These are phyloP conservation scores for Gypsophila paniculata DNA, from an alignment of 179 eudicot genomes.

Conservation along the genomic window DNA sequence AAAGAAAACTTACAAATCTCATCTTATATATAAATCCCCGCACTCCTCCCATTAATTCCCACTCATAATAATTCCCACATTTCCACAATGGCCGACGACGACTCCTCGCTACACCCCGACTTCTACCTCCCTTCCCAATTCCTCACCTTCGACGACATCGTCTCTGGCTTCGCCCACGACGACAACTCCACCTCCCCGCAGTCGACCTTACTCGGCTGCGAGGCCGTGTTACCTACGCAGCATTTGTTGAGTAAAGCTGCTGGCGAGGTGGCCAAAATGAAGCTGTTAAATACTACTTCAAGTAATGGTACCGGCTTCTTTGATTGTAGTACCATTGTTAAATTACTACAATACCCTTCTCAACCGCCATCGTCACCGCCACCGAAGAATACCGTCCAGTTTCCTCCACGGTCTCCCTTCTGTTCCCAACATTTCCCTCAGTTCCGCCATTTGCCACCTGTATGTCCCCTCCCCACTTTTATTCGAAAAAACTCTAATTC, in stretches of 20 bases:
- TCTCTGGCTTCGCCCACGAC: conserved; percentile 46
- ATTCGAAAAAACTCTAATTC: too few relatives aligned
- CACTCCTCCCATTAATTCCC: background rate
- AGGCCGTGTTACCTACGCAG: conserved; percentile 6
- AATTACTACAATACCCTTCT: conserved; percentile 23
- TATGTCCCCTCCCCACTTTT: conserved; percentile 4
- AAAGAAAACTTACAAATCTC: too few relatives aligned
- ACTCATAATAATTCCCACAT: background rate
- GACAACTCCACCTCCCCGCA: conserved; percentile 56
- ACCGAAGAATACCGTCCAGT: too few relatives aligned
- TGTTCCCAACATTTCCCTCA: conserved; percentile 22
- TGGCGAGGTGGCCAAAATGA: conserved; percentile 29
- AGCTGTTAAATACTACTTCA: background rate
- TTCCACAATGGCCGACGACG: conserved; percentile 43
- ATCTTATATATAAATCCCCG: too few relatives aligned
- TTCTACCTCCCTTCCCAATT: conserved; percentile 67
- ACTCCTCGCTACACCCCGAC: too few relatives aligned
- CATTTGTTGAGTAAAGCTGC: conserved; percentile 33
- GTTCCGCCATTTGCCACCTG: conserved; percentile 24
- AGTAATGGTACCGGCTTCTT: conserved; percentile 35
- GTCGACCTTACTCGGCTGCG: conserved; percentile 31
- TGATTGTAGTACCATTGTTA: conserved; percentile 23
- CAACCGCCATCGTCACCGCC: background rate
- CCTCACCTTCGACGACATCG: conserved; percentile 58
- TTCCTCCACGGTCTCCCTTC: background rate